Percentiles rank a stretch among this genome's conserved stretches.
These are phyloP conservation scores for Evansstolkia leycettana DNA, from an alignment of 495 filamentous ascomycete genomes.

Conservation along the genomic window DNA sequence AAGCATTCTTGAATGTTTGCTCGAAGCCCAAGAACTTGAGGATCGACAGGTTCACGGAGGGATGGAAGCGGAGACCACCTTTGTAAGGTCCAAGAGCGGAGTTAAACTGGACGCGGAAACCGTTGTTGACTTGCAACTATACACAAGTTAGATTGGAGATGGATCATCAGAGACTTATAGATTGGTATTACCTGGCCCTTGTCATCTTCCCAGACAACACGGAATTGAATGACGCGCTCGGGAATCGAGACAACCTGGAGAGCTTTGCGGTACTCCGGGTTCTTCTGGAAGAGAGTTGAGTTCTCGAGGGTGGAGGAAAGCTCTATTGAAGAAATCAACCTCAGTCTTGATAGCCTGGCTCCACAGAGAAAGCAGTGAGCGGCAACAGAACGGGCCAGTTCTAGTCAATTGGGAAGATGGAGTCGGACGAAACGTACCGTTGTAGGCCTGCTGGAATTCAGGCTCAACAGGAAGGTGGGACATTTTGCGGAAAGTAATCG, in stretches of 20 bases:
- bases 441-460: slow-evolving; percentile 98
- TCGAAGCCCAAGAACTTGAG: slow-evolving; percentile 98
- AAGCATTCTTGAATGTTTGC: slow-evolving; percentile 99
- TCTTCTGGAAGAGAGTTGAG: slow-evolving; percentile 82
- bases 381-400: not conserved
- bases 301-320: slow-evolving; percentile 88
- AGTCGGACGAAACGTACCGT: slow-evolving; percentile 45
- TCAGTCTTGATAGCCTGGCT: too few species aligned
- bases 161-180: too few species aligned
- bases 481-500: slow-evolving; percentile 38
- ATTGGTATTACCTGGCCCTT: slow-evolving; percentile 44
- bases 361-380: too few species aligned
- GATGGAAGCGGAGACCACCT: slow-evolving; percentile 92
- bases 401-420: slow-evolving; percentile 2
- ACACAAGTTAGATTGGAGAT: too few species aligned
- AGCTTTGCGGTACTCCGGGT: slow-evolving; percentile 88
- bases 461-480: slow-evolving; percentile 80
- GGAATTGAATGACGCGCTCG: slow-evolving; percentile 94
- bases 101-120: slow-evolving; percentile 98
- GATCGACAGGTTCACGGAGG: slow-evolving; percentile 91
- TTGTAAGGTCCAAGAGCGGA: slow-evolving; percentile 97
- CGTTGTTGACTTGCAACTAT: slow-evolving; percentile 96
- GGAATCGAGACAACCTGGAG: slow-evolving; percentile 81
- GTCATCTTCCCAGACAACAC: slow-evolving; percentile 94
- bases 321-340: slow-evolving; percentile 41